Base-by-base conservation (phyloP, 116 monocot species). In the Cymodocea nodosa region DNA sequence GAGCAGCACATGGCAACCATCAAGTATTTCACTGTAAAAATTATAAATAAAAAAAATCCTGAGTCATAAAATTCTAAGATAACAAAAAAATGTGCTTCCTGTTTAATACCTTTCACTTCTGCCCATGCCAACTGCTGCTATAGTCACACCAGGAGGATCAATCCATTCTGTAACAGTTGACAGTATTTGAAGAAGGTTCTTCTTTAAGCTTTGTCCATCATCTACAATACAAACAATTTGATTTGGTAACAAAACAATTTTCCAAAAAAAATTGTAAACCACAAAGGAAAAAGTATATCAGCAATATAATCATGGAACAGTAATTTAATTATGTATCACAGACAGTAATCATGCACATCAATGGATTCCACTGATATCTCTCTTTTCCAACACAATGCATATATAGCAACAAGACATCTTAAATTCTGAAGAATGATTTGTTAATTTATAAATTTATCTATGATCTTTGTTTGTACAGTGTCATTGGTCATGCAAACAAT, bases 1-100 rank as follows among this genome's bases (percentile, higher is more conserved):
- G 71, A 97, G 85, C 66, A 97, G 72, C 56, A 66, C 79, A 70
- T 85, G 97, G 71, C 91, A 97, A 71, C 85, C 97, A 75, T 97
- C 97, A 68, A 90, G 62, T 54, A 97, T 73, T 76, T 97, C 97
- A 75, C 91, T 95, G 72, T 11, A 74, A 8, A 50, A 74, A 52
- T 64, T 53, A n/a, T n/a, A 51, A 51, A 44, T 1, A 0, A 62
- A 44, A 2, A 1, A 62, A 6, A 62, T 55, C 36, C 62, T 2
- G 52, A 60, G 9, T 62, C n/a, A 18, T 23, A 49, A 44, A 68
- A 51, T 52, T 10, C 35, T 60, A 35, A 65, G 23, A 66, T 7
- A 34, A 17, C n/a, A 1, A 19, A 16, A 24, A 65, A 5, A 50
- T 51, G 66, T 50, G 14, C 18, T 50, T 52, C 20, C 14, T 25